A percentile compares a stretch with the other conserved stretches of the same genome.
phyloP scores from a whole-genome alignment of 495 filamentous ascomycete genomes.

The Immersiella caudata region DNA sequence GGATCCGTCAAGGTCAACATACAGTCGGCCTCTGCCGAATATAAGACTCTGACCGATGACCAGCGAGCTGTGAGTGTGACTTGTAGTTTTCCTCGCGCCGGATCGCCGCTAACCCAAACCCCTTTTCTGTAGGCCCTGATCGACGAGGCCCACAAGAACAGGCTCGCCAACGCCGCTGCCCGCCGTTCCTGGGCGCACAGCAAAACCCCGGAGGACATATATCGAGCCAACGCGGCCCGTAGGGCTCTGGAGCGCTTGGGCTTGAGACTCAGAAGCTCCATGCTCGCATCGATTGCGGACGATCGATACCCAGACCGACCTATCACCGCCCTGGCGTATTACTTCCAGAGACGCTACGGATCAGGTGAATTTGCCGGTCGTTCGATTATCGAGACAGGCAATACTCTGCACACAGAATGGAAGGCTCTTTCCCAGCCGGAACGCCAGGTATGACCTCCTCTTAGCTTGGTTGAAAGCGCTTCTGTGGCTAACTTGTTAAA shows the following conservation, averaged over 20 bases:
- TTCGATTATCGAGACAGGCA: constrained; percentile 32
- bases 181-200: constrained; percentile 62
- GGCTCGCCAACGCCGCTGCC: constrained; percentile 44
- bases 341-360: constrained; percentile 47
- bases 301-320: neutral
- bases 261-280: neutral
- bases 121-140: constrained; percentile 31
- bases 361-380: constrained; percentile 53
- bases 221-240: constrained; percentile 67
- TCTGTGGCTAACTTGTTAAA: neutral
- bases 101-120: constrained; percentile 10
- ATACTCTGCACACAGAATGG: constrained; percentile 57
- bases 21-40: neutral
- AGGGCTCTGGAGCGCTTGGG: neutral
- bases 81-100: neutral
- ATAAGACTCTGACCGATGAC: neutral
- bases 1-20: neutral
- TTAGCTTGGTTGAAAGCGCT: neutral
- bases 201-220: constrained; percentile 60
- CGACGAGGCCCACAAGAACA: constrained; percentile 56
- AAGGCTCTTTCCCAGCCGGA: constrained; percentile 52
- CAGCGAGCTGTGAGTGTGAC: neutral
- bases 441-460: constrained; percentile 43
- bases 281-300: constrained; percentile 40
- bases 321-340: neutral